A percentile compares a stretch with the other conserved stretches of the same genome.
Conservation (phyloP, 345 rosid genomes). For the Camelina sativa region DNA sequence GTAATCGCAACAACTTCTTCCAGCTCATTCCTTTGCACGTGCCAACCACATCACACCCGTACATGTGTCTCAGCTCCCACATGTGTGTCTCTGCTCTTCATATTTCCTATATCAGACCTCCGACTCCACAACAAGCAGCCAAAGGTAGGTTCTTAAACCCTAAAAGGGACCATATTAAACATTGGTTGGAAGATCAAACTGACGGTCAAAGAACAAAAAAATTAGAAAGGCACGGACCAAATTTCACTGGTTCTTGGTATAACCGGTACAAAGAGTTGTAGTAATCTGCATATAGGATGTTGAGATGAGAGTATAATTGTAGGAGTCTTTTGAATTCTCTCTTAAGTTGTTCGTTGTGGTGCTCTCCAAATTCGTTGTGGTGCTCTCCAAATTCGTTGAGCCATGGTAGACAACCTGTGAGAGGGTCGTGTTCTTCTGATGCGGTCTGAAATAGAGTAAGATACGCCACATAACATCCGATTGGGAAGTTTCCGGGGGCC, state of each 20-base stretch:
- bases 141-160: slow-evolving; percentile 44
- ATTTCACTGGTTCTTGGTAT: slow-evolving; percentile 41
- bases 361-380: slow-evolving; percentile 44
- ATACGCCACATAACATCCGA: slow-evolving; percentile 45
- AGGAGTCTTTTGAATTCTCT: slow-evolving; percentile 30
- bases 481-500: slow-evolving; percentile 53
- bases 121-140: slow-evolving; percentile 54
- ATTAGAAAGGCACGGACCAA: slow-evolving; percentile 38
- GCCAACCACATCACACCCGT: too few species aligned
- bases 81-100: too few species aligned
- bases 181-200: slow-evolving; percentile 2
- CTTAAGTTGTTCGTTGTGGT: slow-evolving; percentile 51
- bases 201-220: neutral
- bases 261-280: slow-evolving; percentile 42
- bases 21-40: too few species aligned
- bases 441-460: slow-evolving; percentile 42
- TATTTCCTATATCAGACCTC: too few species aligned
- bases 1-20: too few species aligned
- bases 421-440: slow-evolving; percentile 42
- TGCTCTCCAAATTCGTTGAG: too few species aligned
- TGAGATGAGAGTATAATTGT: slow-evolving; percentile 43
- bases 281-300: slow-evolving; percentile 47
- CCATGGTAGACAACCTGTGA: slow-evolving; percentile 52
- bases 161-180: neutral
- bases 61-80: too few species aligned